These are phyloP conservation scores for Curvularia sp. DNA, from an alignment of 2,329 filamentous ascomycete genomes.

Conservation along the genomic window DNA sequence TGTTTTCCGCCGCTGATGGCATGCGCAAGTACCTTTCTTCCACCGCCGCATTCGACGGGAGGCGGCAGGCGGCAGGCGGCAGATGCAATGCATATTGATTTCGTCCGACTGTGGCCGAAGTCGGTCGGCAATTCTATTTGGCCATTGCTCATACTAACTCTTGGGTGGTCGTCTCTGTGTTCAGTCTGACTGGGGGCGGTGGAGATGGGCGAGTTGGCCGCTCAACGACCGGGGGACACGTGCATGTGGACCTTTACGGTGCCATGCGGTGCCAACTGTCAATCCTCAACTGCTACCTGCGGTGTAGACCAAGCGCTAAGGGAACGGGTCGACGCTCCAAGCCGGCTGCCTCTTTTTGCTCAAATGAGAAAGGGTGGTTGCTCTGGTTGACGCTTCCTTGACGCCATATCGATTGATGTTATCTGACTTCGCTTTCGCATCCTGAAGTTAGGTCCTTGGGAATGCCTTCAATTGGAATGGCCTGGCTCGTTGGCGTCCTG, in stretches of 20 bases:
- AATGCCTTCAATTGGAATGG: not conserved
- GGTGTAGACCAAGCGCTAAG: conserved; percentile 10
- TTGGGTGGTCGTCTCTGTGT: not conserved
- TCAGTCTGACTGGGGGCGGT: conserved; percentile 3
- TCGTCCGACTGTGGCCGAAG: not conserved
- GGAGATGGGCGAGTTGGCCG: conserved; percentile 6
- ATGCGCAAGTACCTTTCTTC: conserved; percentile 2
- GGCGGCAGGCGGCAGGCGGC: not conserved
- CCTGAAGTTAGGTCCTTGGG: not conserved
- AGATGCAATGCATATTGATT: not conserved
- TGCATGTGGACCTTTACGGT: conserved; percentile 1
- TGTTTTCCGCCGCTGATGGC: not conserved
- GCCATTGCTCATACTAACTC: not conserved
- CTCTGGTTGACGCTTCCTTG: not conserved
- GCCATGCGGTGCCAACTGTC: conserved; percentile 13
- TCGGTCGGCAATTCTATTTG: conserved; percentile 3
- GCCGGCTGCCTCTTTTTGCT: not conserved
- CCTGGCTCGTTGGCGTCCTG: not conserved
- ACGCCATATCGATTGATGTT: not conserved
- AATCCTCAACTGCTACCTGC: conserved; percentile 2
- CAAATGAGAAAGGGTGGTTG: not conserved
- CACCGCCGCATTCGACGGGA: not conserved
- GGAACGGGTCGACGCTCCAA: conserved; percentile 3
- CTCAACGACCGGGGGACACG: conserved; percentile 8
- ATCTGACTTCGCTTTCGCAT: conserved; percentile 5